Base-by-base conservation (phyloP, 495 filamentous ascomycete species). In the Neurospora sp. region DNA sequence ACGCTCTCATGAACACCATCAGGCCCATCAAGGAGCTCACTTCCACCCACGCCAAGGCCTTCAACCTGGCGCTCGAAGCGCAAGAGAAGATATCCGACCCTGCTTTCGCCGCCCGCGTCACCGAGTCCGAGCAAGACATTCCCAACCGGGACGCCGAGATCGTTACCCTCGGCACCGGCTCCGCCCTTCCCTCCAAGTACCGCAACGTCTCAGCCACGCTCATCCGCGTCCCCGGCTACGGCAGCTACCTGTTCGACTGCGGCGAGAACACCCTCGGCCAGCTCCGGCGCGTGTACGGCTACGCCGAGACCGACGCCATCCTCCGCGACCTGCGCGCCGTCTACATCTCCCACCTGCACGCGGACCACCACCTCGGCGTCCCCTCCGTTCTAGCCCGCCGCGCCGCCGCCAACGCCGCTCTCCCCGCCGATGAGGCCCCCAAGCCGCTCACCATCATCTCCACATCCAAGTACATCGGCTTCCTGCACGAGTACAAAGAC, bases 191-290 rank as follows among this genome's bases (percentile, higher is more conserved):
- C 5, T 96, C 93, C 68, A 95, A 94, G 80, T 94, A 97, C 80
- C 92, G 96, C 71, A 99, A 98, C 80, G 96, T 98, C 48, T 97
- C 94, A 37, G 90, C 91, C 7, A 98, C 93, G 1, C 84, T 99
- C 9, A 76, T 98, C 46, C 86, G 92, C 27, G 90, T 95, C 2
- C 96, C 96, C n/a, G 91, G 89, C 1, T 87, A 86, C 69, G 96
- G 96, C 10, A 94, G 86, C 77, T 94, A 95, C 72, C 81, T 99
- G 3, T 85, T 99, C 59, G 96, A 99, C 80, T 93, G 90, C 75
- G 96, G 96, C 73, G 96, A 99, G 80, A 92, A 92, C 75, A 98
- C 96, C 0, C 85, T 98, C 18, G 96, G 96, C n/a, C 94, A 98
- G 78, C 80, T 99, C 27, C 88, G 88, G 71, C 92, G 96, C 53